Base-by-base conservation (phyloP, 257 asterid genomes). In the Primulina tabacum region DNA sequence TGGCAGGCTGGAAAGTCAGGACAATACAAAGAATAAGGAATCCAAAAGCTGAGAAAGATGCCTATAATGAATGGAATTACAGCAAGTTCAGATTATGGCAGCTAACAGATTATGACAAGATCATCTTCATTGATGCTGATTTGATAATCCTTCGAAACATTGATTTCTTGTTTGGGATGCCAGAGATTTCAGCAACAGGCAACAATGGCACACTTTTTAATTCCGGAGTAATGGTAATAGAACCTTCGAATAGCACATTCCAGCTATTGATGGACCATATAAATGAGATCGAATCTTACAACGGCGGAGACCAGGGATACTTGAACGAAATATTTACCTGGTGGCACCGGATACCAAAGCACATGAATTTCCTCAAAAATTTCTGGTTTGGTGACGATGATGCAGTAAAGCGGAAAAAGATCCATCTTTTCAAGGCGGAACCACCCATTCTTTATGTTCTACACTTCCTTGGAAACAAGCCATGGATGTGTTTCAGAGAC, bases 291-390 rank as follows among this genome's bases (percentile, higher is more conserved):
- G 89, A 89, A 24, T 92, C 98, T 4, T 92, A 92, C 72, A 92
- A 92, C 28, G 98, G 98, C 0, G 98, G 98, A 14, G 98, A 92
- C 14, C 98, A 92, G 68, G 98, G 98, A 0, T 92, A 92, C 77
- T 26, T 92, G 70, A 92, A 92, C 8, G 96, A 92, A 65, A 75
- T 92, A 17, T 89, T 92, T 60, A 88, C 98, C 0, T 88, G 96
- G 96, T 92, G 98, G 98, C 98, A 92, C 47, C 72, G 98, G 24
- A 79, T 92, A 12, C 98, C 98, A 0, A 92, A 88, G 79, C 98
- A 86, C 79, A 85, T 88, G 94, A 92, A 92, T 72, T 92, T 89
- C 76, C 65, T 89, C 33, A 92, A 92, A 38, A 86, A 92, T 67
- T 89, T 92, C 71, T 92, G 98, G 98, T 29, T 82, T 12, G 98